These are phyloP conservation scores for Pythium aquatile DNA, from an alignment of 352 stramenopile species.

Conservation along the genomic window DNA sequence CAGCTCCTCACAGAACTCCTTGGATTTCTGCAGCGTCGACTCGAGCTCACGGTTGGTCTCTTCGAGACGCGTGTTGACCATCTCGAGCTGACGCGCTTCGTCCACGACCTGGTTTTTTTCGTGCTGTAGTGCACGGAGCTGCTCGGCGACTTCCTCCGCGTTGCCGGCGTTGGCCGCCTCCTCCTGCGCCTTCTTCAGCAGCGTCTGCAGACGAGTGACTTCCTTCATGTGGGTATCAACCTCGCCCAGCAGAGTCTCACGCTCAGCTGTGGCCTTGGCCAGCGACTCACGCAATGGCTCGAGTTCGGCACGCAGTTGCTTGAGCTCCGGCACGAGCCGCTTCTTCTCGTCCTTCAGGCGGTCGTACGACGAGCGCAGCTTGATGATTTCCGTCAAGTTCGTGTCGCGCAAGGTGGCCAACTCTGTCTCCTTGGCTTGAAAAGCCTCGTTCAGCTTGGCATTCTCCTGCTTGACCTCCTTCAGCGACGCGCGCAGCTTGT, in stretches of 20 bases:
- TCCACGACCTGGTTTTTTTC: slow-evolving; percentile 45
- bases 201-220: slow-evolving; percentile 28
- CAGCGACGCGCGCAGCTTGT: slow-evolving; percentile 37
- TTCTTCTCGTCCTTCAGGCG: slow-evolving; percentile 36
- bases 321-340: slow-evolving; percentile 30
- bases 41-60: slow-evolving; percentile 58
- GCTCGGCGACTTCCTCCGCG: slow-evolving; percentile 31
- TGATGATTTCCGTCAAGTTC: slow-evolving; percentile 33
- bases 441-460: slow-evolving; percentile 27
- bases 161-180: slow-evolving; percentile 33
- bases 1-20: slow-evolving; percentile 61
- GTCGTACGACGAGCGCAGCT: slow-evolving; percentile 27
- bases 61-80: slow-evolving; percentile 40
- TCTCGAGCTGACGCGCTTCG: slow-evolving; percentile 48
- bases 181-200: slow-evolving; percentile 43
- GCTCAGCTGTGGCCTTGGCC: slow-evolving; percentile 19
- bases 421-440: slow-evolving; percentile 42
- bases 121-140: slow-evolving; percentile 38
- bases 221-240: slow-evolving; percentile 35
- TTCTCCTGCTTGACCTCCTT: slow-evolving; percentile 40
- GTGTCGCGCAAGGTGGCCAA: slow-evolving; percentile 30
- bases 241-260: slow-evolving; percentile 24
- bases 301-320: slow-evolving; percentile 32
- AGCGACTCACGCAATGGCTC: slow-evolving; percentile 27
- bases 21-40: slow-evolving; percentile 52